Conservation (phyloP, 2,329 filamentous ascomycete species). For the Lasiodiplodia sp. region DNA sequence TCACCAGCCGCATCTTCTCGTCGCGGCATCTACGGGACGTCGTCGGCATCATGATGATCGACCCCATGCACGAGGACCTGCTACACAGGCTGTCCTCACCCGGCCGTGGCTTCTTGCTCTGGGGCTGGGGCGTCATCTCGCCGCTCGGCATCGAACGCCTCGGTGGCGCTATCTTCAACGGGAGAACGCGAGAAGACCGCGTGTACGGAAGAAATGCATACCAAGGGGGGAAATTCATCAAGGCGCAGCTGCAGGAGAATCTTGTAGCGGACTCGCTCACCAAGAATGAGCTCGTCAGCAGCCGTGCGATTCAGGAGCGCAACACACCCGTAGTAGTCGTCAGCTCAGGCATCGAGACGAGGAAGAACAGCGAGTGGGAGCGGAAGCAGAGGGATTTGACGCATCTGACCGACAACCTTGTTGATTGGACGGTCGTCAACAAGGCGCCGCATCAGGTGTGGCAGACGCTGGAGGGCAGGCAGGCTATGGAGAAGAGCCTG, state of each 20-base stretch:
- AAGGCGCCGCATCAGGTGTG: slow-evolving; percentile 88
- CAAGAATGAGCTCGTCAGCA: slow-evolving; percentile 79
- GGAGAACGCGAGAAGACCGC: slow-evolving; percentile 81
- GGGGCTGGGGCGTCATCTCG: slow-evolving; percentile 84
- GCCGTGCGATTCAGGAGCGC: slow-evolving; percentile 78
- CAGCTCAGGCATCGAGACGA: slow-evolving; percentile 78
- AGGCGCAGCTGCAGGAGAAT: slow-evolving; percentile 90
- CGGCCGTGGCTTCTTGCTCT: slow-evolving; percentile 80
- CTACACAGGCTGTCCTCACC: slow-evolving; percentile 72
- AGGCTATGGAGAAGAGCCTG: slow-evolving; percentile 80
- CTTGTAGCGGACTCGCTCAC: slow-evolving; percentile 86
- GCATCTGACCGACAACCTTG: slow-evolving; percentile 77
- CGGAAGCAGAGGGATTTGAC: slow-evolving; percentile 85
- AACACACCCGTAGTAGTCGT: slow-evolving; percentile 80
- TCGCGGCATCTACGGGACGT: slow-evolving; percentile 79
- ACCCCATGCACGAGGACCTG: slow-evolving; percentile 87
- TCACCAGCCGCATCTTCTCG: slow-evolving; percentile 91
- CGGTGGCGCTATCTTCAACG: slow-evolving; percentile 80
- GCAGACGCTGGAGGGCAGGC: slow-evolving; percentile 74
- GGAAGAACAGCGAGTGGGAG: slow-evolving; percentile 75
- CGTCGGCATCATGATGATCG: slow-evolving; percentile 81
- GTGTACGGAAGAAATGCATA: slow-evolving; percentile 82
- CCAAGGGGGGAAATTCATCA: slow-evolving; percentile 83
- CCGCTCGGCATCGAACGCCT: slow-evolving; percentile 86
- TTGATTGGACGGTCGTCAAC: slow-evolving; percentile 86